Evolutionary conservation across 2,329 filamentous ascomycete species (phyloP), one percentile per base, ranked within the genome.

Genomic region (Aspergillus oerlinghausenensis): DNA sequence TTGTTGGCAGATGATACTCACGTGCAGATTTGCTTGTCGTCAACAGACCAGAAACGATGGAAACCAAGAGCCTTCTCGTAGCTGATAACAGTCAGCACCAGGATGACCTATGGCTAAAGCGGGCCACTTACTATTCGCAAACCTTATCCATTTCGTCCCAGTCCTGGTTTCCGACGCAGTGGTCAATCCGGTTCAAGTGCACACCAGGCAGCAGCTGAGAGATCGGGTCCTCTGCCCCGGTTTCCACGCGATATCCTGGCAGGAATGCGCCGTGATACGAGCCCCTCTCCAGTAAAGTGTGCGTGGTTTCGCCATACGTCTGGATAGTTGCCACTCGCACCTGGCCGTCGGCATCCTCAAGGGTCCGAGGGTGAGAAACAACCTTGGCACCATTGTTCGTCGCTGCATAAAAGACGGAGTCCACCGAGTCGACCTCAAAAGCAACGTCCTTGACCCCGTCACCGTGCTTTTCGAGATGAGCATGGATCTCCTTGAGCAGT

Each of bases 11-110:
- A 1, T 28, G 3, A 14, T 17, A 70, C 74, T 57, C 67, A 76
- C 73, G 74, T 96, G 82, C 86, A 90, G 77, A 97, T 95, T 72
- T 95, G 86, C 65, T 85, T 88, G 80, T 97, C 93, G 74, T 97
- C 93, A 57, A 97, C 92, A 54, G 87, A 91, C 93, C 93, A 97
- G 86, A 97, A 97, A 64, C 92, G 90, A 79, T 96, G 92, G 84
- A 97, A 97, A 54, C 88, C 88, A 28, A 97, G 88, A 60, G 88
- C 89, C 61, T 87, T 84, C 78, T 97, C 92, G 79, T 97, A 97
- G 75, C 89, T 82, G 42, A 1, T 43, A 17, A 19, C 2, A 49
- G 48, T 62, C 40, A 61, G 21, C 40, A n/a, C 2, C 14, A 2
- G 7, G 1, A n/a, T 21, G 17, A 4, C n/a, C 1, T 8, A 29